Base-by-base conservation (phyloP, 768 basidiomycete genomes). In the Chalciporus piperatus region DNA sequence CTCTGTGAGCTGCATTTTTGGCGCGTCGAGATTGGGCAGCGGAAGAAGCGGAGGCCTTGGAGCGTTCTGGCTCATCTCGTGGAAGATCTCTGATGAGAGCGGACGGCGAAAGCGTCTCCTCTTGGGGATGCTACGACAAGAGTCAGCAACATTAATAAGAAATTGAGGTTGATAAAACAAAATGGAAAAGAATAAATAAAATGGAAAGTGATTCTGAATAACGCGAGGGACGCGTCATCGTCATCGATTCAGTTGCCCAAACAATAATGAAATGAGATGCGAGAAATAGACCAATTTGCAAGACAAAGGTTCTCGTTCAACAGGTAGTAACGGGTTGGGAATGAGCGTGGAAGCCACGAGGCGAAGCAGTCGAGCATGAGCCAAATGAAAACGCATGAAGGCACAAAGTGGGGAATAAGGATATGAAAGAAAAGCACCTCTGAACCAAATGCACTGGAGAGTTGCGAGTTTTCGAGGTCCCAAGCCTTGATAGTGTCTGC, bases 1-100 rank as follows among this genome's bases (percentile, higher is more conserved):
- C 87, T 57, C 92, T 80, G 72, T 93, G 91, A 51, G 88, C 89
- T 25, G 91, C 92, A 61, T 94, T 94, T 78, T 92, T 92, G 19
- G 92, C 90, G 47, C 93, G 82, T 50, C 92, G 80, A 16, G 89
- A 89, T 65, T 92, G 91, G 19, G 89, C 89, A 16, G 90, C 87
- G 20, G 82, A 79, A 23, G 89, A 83, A n/a, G 86, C 81, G 33
- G 84, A 78, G 20, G 77, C 72, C 22, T 82, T 73, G 28, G 78
- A 71, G 51, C 83, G 83, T 45, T 81, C 69, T 28, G 85, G 82
- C 60, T 87, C 87, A 46, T 77, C 74, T 27, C 77, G 81, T n/a
- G 78, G 74, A 45, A 79, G 71, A 50, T 87, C 84, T 10, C 75
- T 66, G 42, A 74, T 70, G 33, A 69, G 72, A 28, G 73, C 51